phyloP scores from a whole-genome alignment of 2,329 filamentous ascomycete species.

The Neonectria neomacrospora region DNA sequence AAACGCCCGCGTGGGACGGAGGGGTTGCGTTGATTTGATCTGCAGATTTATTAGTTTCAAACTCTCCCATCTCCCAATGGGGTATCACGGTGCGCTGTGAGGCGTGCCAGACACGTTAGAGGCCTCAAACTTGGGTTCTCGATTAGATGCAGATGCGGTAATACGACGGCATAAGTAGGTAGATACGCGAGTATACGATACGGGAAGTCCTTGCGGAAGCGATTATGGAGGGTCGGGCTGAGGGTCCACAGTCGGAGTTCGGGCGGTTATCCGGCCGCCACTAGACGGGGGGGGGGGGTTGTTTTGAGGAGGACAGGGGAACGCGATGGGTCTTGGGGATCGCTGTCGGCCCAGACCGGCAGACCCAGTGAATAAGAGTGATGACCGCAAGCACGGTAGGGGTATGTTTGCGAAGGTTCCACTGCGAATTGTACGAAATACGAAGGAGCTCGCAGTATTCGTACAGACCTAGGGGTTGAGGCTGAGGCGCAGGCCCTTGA shows the following conservation, averaged over 20 bases:
- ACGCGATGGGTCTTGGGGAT: neutral
- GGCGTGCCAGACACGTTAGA: neutral
- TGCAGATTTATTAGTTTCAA: neutral
- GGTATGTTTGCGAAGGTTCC: too few species aligned
- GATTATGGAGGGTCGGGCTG: too few species aligned
- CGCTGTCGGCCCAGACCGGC: neutral
- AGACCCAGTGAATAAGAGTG: conserved; percentile 4
- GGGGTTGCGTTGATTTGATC: neutral
- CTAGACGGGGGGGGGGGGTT: conserved; percentile 11
- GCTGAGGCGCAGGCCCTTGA: neutral
- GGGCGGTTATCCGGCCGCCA: conserved; percentile 17
- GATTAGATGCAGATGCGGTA: neutral
- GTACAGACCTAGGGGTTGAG: neutral
- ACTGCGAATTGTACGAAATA: neutral
- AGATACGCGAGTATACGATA: conserved; percentile 1
- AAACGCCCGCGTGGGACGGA: neutral
- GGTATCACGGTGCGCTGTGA: neutral
- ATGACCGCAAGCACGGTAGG: neutral
- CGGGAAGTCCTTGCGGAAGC: neutral
- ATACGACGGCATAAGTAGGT: neutral
- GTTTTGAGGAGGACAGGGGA: neutral
- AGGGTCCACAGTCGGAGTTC: conserved; percentile 10
- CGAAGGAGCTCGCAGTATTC: neutral
- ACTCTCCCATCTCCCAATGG: neutral
- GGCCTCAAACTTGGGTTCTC: conserved; percentile 2